A percentile compares a stretch with the other conserved stretches of the same genome.
Conservation (phyloP, 345 rosid species). For the Hibiscus tridactylites region DNA sequence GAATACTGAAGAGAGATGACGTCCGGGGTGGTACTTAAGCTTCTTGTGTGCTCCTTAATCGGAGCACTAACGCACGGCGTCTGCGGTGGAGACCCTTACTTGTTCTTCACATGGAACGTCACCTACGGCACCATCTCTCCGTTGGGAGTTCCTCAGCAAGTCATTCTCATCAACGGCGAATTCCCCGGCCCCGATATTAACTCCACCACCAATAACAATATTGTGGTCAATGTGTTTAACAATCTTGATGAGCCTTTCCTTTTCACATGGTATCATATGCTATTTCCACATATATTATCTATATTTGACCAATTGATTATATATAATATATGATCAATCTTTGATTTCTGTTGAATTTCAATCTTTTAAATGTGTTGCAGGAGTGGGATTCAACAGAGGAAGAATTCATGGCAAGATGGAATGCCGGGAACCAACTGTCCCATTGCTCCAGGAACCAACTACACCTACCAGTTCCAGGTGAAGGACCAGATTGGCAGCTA, state of each 20-base stretch:
- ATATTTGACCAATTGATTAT: too few species aligned
- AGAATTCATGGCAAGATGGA: conserved; percentile 53
- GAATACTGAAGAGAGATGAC: conserved; percentile 8
- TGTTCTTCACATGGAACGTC: conserved; percentile 58
- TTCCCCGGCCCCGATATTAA: not conserved
- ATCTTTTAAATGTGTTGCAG: conserved; percentile 6
- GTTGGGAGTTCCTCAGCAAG: conserved; percentile 56
- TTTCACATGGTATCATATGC: not conserved
- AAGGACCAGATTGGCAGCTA: conserved; percentile 35
- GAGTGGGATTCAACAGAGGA: conserved; percentile 80
- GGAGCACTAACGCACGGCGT: conserved; percentile 25
- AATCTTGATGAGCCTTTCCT: not conserved
- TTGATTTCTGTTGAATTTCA: too few species aligned
- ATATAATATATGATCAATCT: too few species aligned
- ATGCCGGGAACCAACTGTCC: conserved; percentile 65
- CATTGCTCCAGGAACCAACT: conserved; percentile 55
- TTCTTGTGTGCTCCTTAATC: conserved; percentile 11
- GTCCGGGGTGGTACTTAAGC: conserved; percentile 4
- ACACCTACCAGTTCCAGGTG: conserved; percentile 71
- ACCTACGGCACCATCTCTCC: conserved; percentile 57
- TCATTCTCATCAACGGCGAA: conserved; percentile 48
- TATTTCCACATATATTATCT: too few species aligned
- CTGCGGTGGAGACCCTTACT: conserved; percentile 52
- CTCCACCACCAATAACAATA: not conserved
- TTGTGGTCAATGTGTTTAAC: not conserved